These are phyloP conservation scores for Mycena haematopus DNA, from an alignment of 768 basidiomycete species.

Conservation along the genomic window DNA sequence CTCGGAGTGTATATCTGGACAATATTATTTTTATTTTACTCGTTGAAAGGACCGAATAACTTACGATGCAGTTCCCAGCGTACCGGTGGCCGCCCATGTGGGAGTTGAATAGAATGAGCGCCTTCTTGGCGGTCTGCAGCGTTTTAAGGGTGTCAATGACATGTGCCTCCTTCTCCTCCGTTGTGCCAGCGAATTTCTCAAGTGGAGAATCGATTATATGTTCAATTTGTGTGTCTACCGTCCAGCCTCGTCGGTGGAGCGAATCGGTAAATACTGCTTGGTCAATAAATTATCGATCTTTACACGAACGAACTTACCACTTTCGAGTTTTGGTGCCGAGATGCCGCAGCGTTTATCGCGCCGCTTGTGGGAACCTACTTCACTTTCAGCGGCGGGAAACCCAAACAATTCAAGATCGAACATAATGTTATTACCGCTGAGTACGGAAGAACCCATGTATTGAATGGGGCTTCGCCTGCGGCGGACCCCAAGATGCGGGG, in stretches of 20 bases:
- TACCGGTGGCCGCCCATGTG: constrained; percentile 97
- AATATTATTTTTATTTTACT: background rate
- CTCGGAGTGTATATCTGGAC: constrained; percentile 80
- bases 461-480: constrained; percentile 49
- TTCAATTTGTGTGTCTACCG: constrained; percentile 76
- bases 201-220: constrained; percentile 57
- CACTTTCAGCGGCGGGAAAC: background rate
- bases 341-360: constrained; percentile 92
- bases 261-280: constrained; percentile 64
- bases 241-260: constrained; percentile 74
- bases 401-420: constrained; percentile 23
- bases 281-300: background rate
- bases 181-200: constrained; percentile 62
- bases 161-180: constrained; percentile 61
- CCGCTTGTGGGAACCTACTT: constrained; percentile 87
- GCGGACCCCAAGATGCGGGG: constrained; percentile 50
- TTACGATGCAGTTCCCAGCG: constrained; percentile 66
- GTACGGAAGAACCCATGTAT: constrained; percentile 87
- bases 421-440: constrained; percentile 91
- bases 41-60: background rate
- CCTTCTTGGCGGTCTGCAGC: constrained; percentile 63
- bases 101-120: constrained; percentile 85
- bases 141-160: constrained; percentile 58
- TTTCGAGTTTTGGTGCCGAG: constrained; percentile 82
- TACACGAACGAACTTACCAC: constrained; percentile 53